Evolutionary conservation across 352 stramenopile species (phyloP).

Genomic region (Pythium chondricola): DNA sequence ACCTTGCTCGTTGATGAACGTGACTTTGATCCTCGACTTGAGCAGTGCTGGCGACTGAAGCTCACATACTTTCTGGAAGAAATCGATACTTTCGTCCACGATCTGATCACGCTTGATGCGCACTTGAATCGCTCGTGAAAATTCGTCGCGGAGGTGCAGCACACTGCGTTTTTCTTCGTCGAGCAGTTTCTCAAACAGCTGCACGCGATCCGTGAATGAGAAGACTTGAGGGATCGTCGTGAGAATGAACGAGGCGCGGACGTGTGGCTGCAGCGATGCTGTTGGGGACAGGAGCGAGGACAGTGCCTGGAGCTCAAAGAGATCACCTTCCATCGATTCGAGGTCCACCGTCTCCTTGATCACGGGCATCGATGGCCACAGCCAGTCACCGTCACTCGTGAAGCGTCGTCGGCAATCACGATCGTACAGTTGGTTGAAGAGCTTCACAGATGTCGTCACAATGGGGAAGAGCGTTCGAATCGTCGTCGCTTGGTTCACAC

Average conservation of each 20-base stretch:
- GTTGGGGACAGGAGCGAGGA: constrained; percentile 34
- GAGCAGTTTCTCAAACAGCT: constrained; percentile 68
- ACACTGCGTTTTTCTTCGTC: constrained; percentile 53
- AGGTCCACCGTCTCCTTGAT: constrained; percentile 62
- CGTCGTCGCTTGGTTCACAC: background rate
- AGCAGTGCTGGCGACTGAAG: constrained; percentile 59
- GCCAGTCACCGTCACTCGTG: constrained; percentile 37
- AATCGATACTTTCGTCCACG: constrained; percentile 86
- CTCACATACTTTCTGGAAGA: constrained; percentile 56
- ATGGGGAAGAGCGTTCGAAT: constrained; percentile 25
- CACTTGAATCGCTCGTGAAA: constrained; percentile 43
- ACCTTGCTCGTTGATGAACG: constrained; percentile 91
- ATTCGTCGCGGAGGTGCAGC: constrained; percentile 47
- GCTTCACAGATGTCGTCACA: constrained; percentile 56
- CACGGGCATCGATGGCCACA: constrained; percentile 66
- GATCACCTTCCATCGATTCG: constrained; percentile 54
- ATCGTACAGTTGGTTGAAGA: constrained; percentile 80
- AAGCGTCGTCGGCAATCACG: constrained; percentile 55
- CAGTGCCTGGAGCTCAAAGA: constrained; percentile 36
- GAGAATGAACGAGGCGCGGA: constrained; percentile 48
- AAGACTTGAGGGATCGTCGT: constrained; percentile 77
- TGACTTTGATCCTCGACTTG: constrained; percentile 89
- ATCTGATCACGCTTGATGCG: constrained; percentile 76
- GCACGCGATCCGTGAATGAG: constrained; percentile 68
- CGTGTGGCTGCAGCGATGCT: constrained; percentile 24